Evolutionary conservation across 805 yeast genomes (phyloP).

Genomic region (Zygotorulaspora sp.): DNA sequence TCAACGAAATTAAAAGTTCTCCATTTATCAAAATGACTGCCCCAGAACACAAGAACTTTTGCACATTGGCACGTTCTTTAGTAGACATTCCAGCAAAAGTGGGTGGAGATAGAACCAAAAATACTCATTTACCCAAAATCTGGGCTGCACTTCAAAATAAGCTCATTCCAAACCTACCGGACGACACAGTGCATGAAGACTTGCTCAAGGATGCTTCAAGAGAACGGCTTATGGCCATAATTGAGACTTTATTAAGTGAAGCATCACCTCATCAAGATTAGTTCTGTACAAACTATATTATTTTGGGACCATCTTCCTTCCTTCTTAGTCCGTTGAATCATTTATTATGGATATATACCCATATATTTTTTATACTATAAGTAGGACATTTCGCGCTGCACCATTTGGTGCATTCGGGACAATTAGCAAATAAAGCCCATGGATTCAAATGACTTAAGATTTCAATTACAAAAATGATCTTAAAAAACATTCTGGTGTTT

Average conservation of each 20-base stretch:
- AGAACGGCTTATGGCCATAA: not conserved
- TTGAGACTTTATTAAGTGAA: not conserved
- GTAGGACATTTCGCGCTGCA: too few species aligned
- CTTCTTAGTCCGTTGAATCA: too few species aligned
- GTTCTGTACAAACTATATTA: too few species aligned
- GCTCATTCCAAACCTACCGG: not conserved
- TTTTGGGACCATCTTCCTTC: too few species aligned
- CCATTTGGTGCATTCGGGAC: too few species aligned
- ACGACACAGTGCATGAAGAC: not conserved
- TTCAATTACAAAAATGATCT: too few species aligned
- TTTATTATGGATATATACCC: too few species aligned
- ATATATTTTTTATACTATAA: too few species aligned
- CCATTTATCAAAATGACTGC: not conserved
- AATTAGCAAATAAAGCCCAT: not conserved
- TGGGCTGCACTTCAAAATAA: not conserved
- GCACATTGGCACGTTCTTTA: constrained; percentile 1
- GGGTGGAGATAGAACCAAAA: not conserved
- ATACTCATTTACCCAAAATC: not conserved
- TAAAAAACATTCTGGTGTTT: too few species aligned
- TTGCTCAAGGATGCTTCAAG: not conserved
- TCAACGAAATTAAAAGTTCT: constrained; percentile 8
- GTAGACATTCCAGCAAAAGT: constrained; percentile 9
- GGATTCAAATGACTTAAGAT: too few species aligned
- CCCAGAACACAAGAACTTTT: constrained; percentile 1
- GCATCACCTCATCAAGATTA: too few species aligned